Percentiles rank a stretch among this genome's conserved stretches.
These are phyloP conservation scores for Schoenoplectus triqueter DNA, from an alignment of 202 grass and related monocot species.

Conservation along the genomic window DNA sequence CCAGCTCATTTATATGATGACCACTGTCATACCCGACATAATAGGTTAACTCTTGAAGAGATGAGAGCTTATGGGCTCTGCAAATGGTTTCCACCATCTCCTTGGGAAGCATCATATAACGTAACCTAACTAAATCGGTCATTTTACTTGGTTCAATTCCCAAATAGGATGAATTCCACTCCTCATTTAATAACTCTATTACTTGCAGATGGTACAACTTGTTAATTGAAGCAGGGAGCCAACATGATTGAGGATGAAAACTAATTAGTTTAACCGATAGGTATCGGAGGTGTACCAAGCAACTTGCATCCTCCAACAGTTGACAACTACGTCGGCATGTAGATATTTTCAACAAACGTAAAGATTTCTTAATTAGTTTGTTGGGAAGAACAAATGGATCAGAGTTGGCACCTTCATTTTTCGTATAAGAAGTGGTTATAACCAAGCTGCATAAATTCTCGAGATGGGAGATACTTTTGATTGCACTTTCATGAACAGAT, in stretches of 20 bases:
- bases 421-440: background rate
- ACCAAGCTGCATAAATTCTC: slow-evolving; percentile 48
- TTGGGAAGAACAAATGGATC: no score
- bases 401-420: no score
- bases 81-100: slow-evolving; percentile 39
- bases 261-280: background rate
- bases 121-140: slow-evolving; percentile 42
- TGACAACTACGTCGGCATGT: background rate
- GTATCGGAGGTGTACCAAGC: slow-evolving; percentile 53
- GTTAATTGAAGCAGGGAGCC: slow-evolving; percentile 32
- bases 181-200: background rate
- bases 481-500: slow-evolving; percentile 39
- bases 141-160: slow-evolving; percentile 42
- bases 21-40: slow-evolving; percentile 36
- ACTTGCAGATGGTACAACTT: slow-evolving; percentile 55
- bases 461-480: slow-evolving; percentile 32
- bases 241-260: no score
- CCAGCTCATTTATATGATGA: slow-evolving; percentile 44
- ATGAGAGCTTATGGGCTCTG: slow-evolving; percentile 45
- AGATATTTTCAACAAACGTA: background rate
- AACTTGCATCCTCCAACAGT: background rate
- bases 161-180: background rate
- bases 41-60: slow-evolving; percentile 50
- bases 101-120: slow-evolving; percentile 40
- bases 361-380: no score